Evolutionary conservation across 306 rosid genomes (phyloP), one percentile per base, ranked within the genome.

Genomic region (Comarum palustre): DNA sequence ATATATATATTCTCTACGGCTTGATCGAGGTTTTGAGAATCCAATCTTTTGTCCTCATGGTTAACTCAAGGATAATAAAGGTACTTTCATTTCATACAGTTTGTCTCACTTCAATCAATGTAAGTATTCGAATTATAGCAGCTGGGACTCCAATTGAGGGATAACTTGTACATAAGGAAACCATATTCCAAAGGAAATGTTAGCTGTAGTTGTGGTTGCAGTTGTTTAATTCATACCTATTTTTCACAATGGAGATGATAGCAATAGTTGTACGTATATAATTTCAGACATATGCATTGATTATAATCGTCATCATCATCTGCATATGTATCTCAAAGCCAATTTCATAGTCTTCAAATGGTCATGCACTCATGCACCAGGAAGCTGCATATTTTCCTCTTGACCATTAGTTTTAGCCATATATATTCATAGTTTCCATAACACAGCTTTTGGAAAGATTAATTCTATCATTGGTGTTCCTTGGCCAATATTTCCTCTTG

Each of bases 21-120:
- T 69, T 47, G 64, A 41, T 41, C 45, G 45, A 45, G 63, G 52
- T 15, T 24, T 43, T 48, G 22, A 45, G 71, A 60, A 62, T 77
- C 71, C 50, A 60, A 48, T 48, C 17, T 69, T 51, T 69, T 38
- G 69, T 61, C 66, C 71, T 25, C 31, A 25, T 27, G 6, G 66
- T 31, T 31, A 46, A 16, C n/a, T 46, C 11, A 60, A 31, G 13
- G 8, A 64, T 73, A 34, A 22, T 17, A 48, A 36, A 25, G 31
- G 45, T 57, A 42, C 12, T 67, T 67, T 2, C 22, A 45, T 72
- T 72, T 50, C 47, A 27, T 42, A 11, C 13, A 27, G 15, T 41
- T 72, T 58, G 68, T 72, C 76, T 72, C 57, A 42, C 16, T 72
- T 55, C 19, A 72, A 72, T 72, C n/a, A 72, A 72, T 72, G 55